These are phyloP conservation scores for Nothophaeocryptopus gaeumannii DNA, from an alignment of 2,329 filamentous ascomycete species.

Conservation along the genomic window DNA sequence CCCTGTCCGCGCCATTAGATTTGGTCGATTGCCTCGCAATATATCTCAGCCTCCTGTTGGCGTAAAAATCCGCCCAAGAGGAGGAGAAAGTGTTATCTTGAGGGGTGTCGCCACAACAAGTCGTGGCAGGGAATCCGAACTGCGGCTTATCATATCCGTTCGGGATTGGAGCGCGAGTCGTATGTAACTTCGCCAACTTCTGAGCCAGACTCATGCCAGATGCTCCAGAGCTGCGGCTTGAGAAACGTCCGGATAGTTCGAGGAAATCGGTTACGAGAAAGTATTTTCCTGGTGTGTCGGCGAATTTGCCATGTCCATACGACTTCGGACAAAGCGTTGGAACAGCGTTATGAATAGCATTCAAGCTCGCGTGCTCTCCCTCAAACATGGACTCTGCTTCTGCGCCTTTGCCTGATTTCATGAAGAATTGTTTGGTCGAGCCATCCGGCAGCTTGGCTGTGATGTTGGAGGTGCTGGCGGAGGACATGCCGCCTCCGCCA, in stretches of 20 bases:
- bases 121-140: constrained; percentile 82
- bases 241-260: constrained; percentile 52
- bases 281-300: constrained; percentile 46
- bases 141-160: constrained; percentile 57
- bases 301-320: constrained; percentile 65
- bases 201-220: constrained; percentile 60
- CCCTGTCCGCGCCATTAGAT: constrained; percentile 63
- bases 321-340: constrained; percentile 74
- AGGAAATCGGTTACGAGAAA: constrained; percentile 76
- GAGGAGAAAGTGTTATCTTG: constrained; percentile 73
- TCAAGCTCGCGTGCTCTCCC: constrained; percentile 80
- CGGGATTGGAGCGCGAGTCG: constrained; percentile 66
- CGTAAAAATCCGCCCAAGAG: constrained; percentile 85
- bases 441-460: constrained; percentile 48
- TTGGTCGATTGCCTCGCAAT: constrained; percentile 59
- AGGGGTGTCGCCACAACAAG: constrained; percentile 79
- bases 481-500: constrained; percentile 64
- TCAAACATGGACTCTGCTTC: constrained; percentile 67
- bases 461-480: constrained; percentile 63
- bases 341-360: constrained; percentile 70
- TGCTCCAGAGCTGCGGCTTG: constrained; percentile 24
- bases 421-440: constrained; percentile 59
- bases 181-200: constrained; percentile 77
- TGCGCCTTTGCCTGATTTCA: constrained; percentile 65
- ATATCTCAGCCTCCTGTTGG: constrained; percentile 66